phyloP scores from a whole-genome alignment of 2,329 filamentous ascomycete species.

The Neonectria magnoliae region DNA sequence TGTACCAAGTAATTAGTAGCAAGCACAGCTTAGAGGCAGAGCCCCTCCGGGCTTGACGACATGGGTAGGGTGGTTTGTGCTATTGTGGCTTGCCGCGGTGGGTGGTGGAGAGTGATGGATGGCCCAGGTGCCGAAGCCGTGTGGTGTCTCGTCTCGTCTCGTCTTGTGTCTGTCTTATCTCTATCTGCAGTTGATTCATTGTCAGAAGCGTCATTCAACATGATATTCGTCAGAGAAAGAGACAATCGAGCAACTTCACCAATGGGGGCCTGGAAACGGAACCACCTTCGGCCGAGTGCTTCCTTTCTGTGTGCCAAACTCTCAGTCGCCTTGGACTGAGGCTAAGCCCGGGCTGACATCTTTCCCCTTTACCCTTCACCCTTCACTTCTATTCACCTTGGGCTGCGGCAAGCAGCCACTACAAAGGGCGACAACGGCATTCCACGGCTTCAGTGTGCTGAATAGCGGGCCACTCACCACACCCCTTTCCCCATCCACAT shows the following conservation, averaged over 20 bases:
- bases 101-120: constrained; percentile 7
- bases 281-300: background rate
- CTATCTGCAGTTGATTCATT: background rate
- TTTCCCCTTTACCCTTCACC: background rate
- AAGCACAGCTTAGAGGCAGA: background rate
- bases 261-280: background rate
- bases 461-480: background rate
- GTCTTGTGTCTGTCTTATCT: constrained; percentile 12
- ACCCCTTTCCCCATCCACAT: constrained; percentile 15
- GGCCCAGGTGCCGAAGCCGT: constrained; percentile 9
- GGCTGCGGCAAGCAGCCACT: constrained; percentile 6
- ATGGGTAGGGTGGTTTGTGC: constrained; percentile 9
- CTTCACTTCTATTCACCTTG: background rate
- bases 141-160: constrained; percentile 4
- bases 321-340: background rate
- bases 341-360: constrained; percentile 1
- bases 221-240: background rate
- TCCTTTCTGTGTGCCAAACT: background rate
- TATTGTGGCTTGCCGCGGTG: constrained; percentile 13
- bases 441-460: background rate
- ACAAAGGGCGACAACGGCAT: constrained; percentile 3
- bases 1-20: background rate
- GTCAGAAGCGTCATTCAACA: background rate
- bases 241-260: background rate
- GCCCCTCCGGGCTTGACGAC: constrained; percentile 8